Conservation (phyloP, 2,329 filamentous ascomycete species). For the Xylariales sp. region DNA sequence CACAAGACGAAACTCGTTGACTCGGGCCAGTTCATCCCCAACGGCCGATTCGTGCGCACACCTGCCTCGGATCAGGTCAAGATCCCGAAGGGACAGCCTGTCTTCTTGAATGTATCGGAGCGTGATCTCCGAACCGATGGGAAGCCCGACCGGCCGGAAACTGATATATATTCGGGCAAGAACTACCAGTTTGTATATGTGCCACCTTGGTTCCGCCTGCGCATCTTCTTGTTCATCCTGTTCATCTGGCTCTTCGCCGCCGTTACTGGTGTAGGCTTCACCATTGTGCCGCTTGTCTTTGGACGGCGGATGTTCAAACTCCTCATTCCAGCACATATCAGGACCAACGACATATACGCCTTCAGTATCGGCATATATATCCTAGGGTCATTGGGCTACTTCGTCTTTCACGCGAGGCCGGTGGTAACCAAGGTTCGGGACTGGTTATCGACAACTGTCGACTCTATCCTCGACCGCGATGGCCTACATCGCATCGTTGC, state of each 20-base stretch:
- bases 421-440: constrained; percentile 29
- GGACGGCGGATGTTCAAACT: constrained; percentile 73
- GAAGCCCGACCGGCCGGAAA: constrained; percentile 48
- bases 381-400: constrained; percentile 64
- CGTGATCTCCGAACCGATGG: constrained; percentile 62
- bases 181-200: constrained; percentile 73
- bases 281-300: constrained; percentile 80
- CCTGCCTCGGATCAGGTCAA: constrained; percentile 93
- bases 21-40: constrained; percentile 52
- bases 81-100: constrained; percentile 75
- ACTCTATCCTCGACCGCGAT: constrained; percentile 25
- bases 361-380: constrained; percentile 88
- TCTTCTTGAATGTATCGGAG: constrained; percentile 74
- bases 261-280: constrained; percentile 76
- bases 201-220: constrained; percentile 75
- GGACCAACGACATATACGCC: constrained; percentile 92
- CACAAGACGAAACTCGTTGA: constrained; percentile 43
- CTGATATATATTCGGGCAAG: constrained; percentile 49
- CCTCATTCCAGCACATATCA: constrained; percentile 65
- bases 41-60: constrained; percentile 84
- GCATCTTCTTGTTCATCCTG: constrained; percentile 81
- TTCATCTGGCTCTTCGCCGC: constrained; percentile 93
- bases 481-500: constrained; percentile 25
- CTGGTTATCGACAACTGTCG: constrained; percentile 23
- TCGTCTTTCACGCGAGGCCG: constrained; percentile 45